Conservation (phyloP, 2,329 filamentous ascomycete genomes). For the Pseudogymnoascus destructans region DNA sequence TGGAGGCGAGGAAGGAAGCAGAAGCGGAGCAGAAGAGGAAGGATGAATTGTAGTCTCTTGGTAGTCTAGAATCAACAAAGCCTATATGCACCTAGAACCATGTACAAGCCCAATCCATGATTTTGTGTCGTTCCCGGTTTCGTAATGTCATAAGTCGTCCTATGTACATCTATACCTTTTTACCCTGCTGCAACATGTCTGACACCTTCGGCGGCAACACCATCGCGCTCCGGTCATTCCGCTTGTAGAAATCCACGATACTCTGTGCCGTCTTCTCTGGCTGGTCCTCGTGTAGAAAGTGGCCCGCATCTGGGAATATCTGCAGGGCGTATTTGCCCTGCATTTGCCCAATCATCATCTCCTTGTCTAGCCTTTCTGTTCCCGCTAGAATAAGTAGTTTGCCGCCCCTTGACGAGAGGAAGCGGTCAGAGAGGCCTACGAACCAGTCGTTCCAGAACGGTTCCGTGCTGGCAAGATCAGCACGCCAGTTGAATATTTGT, state of each 20-base stretch:
- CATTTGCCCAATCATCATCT: slow-evolving; percentile 93
- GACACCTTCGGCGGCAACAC: slow-evolving; percentile 88
- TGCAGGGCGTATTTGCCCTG: slow-evolving; percentile 95
- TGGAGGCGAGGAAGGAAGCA: slow-evolving; percentile 23
- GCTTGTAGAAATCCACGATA: slow-evolving; percentile 78
- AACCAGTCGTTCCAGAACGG: slow-evolving; percentile 96
- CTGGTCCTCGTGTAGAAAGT: slow-evolving; percentile 93
- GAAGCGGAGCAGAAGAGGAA: slow-evolving; percentile 9
- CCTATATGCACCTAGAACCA: not conserved
- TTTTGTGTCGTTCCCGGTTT: not conserved
- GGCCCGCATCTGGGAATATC: slow-evolving; percentile 86
- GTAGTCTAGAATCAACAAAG: slow-evolving; percentile 1
- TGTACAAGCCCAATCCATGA: not conserved
- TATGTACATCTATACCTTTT: slow-evolving; percentile 34
- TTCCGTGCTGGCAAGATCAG: slow-evolving; percentile 69
- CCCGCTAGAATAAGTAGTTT: slow-evolving; percentile 78
- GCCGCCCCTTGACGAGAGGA: slow-evolving; percentile 65
- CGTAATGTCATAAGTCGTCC: not conserved
- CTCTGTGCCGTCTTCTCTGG: slow-evolving; percentile 79
- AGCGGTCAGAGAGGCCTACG: slow-evolving; percentile 73
- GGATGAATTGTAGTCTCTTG: slow-evolving; percentile 8
- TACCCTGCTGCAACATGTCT: slow-evolving; percentile 51
- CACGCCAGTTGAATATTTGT: slow-evolving; percentile 67
- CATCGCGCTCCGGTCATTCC: slow-evolving; percentile 75
- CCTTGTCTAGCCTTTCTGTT: slow-evolving; percentile 80